phyloP scores from a whole-genome alignment of 2,329 filamentous ascomycete species.

The Curvularia hawaiiensis region DNA sequence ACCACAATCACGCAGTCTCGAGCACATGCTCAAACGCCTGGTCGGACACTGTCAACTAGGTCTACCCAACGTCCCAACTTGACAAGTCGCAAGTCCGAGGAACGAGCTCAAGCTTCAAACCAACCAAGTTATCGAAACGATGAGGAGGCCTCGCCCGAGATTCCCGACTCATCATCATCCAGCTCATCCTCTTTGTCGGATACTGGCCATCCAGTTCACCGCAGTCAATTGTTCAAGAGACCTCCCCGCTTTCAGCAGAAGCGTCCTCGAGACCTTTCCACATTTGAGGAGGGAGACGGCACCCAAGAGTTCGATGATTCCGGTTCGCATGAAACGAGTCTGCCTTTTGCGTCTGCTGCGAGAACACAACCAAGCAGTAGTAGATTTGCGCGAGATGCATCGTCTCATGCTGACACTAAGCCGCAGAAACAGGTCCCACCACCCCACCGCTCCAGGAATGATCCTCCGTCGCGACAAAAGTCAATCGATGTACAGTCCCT shows the following conservation, averaged over 20 bases:
- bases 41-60: constrained; percentile 34
- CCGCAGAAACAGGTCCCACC: constrained; percentile 19
- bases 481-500: constrained; percentile 29
- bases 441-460: constrained; percentile 9
- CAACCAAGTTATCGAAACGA: constrained; percentile 18
- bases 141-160: constrained; percentile 27
- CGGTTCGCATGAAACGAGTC: constrained; percentile 54
- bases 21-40: constrained; percentile 29
- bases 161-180: constrained; percentile 34
- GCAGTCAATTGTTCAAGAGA: constrained; percentile 53
- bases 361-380: constrained; percentile 5
- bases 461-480: constrained; percentile 15
- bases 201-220: constrained; percentile 45
- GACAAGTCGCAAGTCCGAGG: constrained; percentile 25
- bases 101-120: constrained; percentile 13
- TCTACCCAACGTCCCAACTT: constrained; percentile 32
- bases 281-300: constrained; percentile 38
- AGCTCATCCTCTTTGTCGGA: constrained; percentile 44
- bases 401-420: constrained; percentile 7
- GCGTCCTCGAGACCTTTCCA: constrained; percentile 32
- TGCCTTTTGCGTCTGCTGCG: constrained; percentile 51
- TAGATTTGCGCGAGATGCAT: constrained; percentile 19
- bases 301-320: constrained; percentile 56
- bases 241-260: constrained; percentile 46
- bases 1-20: constrained; percentile 53